These are phyloP conservation scores for Coccomyxa sp. DNA, from an alignment of 139 green algal genomes.

Conservation along the genomic window DNA sequence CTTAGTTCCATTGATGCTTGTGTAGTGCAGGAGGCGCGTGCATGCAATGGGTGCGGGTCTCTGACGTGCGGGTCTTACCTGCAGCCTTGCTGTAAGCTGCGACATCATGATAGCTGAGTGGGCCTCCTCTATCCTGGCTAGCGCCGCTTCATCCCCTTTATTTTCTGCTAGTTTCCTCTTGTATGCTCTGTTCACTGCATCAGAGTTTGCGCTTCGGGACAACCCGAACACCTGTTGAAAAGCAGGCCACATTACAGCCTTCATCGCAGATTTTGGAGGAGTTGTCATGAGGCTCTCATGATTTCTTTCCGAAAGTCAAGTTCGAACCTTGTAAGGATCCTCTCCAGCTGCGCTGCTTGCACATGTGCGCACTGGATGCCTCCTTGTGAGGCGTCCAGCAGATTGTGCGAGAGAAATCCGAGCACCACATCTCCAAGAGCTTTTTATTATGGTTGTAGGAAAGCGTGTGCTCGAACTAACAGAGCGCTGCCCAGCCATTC, in stretches of 20 bases:
- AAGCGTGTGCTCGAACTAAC: no score
- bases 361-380: neutral
- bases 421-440: no score
- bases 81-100: constrained; percentile 30
- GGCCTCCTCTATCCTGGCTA: constrained; percentile 39
- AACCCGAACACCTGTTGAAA: constrained; percentile 47
- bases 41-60: neutral
- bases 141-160: constrained; percentile 27
- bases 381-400: no score
- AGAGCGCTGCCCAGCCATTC: no score
- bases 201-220: constrained; percentile 25
- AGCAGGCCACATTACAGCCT: neutral
- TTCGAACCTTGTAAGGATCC: constrained; percentile 13
- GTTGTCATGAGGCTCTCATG: no score
- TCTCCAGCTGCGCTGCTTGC: neutral
- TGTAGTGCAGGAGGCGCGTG: neutral
- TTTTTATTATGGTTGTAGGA: no score
- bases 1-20: neutral
- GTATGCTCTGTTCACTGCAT: constrained; percentile 43
- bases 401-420: no score
- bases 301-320: no score
- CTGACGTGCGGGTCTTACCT: constrained; percentile 8
- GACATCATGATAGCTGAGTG: constrained; percentile 58
- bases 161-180: constrained; percentile 29
- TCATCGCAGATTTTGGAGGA: no score